Percentiles rank a stretch among this genome's conserved stretches.
Conservation (phyloP, 2,329 filamentous ascomycete genomes). For the Fusarium palustre region DNA sequence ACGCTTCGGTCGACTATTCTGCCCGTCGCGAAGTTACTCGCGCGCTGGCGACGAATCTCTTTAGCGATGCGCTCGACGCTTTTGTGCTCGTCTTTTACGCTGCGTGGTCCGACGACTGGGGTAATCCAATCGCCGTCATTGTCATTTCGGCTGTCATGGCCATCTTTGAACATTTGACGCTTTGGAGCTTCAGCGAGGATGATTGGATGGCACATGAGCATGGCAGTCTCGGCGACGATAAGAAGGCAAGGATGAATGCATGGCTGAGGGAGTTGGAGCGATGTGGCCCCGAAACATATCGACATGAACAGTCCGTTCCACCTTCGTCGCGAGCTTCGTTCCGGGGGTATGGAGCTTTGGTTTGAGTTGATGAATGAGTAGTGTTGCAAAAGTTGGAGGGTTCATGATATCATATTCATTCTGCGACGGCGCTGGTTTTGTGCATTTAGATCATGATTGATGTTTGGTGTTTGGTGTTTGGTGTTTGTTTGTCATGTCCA, state of each 20-base stretch:
- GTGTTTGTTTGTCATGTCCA: background rate
- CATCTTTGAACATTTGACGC: slow-evolving; percentile 49
- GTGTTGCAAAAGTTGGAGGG: slow-evolving; percentile 13
- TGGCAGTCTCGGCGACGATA: slow-evolving; percentile 45
- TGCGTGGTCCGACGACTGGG: slow-evolving; percentile 49
- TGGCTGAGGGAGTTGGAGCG: slow-evolving; percentile 49
- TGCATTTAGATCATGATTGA: background rate
- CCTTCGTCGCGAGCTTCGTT: slow-evolving; percentile 35
- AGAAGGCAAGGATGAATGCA: slow-evolving; percentile 49
- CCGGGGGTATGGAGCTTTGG: slow-evolving; percentile 32
- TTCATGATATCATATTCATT: slow-evolving; percentile 2
- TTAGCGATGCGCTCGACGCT: slow-evolving; percentile 52
- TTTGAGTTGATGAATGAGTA: slow-evolving; percentile 3
- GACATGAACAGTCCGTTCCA: slow-evolving; percentile 32
- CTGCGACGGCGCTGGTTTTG: slow-evolving; percentile 26
- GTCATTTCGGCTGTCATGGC: slow-evolving; percentile 49
- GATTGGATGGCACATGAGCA: slow-evolving; percentile 38
- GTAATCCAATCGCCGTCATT: slow-evolving; percentile 48
- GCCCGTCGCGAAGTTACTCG: slow-evolving; percentile 47
- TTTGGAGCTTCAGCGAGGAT: slow-evolving; percentile 51
- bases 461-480: slow-evolving; percentile 32
- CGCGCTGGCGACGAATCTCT: slow-evolving; percentile 48
- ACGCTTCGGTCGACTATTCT: slow-evolving; percentile 18
- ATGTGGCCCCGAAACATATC: slow-evolving; percentile 22
- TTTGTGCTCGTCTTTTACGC: slow-evolving; percentile 52